Evolutionary conservation across 306 rosid species (phyloP).

Genomic region (Lathyrus aphaca): DNA sequence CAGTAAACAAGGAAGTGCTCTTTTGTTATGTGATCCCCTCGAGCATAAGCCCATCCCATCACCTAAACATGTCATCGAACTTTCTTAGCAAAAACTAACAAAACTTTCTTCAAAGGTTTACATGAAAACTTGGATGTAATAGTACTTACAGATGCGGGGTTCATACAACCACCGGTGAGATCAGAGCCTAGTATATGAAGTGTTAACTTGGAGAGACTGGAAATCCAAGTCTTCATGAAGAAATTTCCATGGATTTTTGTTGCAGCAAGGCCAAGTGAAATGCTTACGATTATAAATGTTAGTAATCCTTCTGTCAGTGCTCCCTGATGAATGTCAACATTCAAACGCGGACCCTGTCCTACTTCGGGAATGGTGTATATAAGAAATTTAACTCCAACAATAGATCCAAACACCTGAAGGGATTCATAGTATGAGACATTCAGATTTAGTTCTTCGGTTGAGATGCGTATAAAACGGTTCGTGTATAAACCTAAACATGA

Average conservation of each 20-base stretch:
- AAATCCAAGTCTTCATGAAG: slow-evolving; percentile 95
- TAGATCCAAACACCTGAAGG: slow-evolving; percentile 78
- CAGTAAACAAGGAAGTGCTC: slow-evolving; percentile 90
- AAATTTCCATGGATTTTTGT: slow-evolving; percentile 60
- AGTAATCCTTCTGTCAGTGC: slow-evolving; percentile 88
- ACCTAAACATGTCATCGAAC: slow-evolving; percentile 51
- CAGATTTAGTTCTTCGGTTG: neutral
- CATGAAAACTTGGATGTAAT: neutral
- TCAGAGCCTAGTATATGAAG: slow-evolving; percentile 88
- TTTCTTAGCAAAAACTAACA: neutral
- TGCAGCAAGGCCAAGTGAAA: slow-evolving; percentile 66
- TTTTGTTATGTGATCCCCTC: slow-evolving; percentile 82
- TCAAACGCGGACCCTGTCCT: slow-evolving; percentile 75
- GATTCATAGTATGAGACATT: slow-evolving; percentile 25
- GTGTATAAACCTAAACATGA: neutral
- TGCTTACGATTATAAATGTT: slow-evolving; percentile 60
- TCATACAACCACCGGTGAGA: slow-evolving; percentile 94
- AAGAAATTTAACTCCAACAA: slow-evolving; percentile 66
- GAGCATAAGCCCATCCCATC: slow-evolving; percentile 96
- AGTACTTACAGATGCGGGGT: slow-evolving; percentile 85
- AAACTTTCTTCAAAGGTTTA: no score
- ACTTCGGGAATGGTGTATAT: slow-evolving; percentile 67
- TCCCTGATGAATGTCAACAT: slow-evolving; percentile 72
- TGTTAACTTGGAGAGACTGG: slow-evolving; percentile 79
- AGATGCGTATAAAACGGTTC: slow-evolving; percentile 23